A percentile compares a stretch with the other conserved stretches of the same genome.
phyloP scores from a whole-genome alignment of 2,329 filamentous ascomycete genomes.

The Aspergillus terreus region DNA sequence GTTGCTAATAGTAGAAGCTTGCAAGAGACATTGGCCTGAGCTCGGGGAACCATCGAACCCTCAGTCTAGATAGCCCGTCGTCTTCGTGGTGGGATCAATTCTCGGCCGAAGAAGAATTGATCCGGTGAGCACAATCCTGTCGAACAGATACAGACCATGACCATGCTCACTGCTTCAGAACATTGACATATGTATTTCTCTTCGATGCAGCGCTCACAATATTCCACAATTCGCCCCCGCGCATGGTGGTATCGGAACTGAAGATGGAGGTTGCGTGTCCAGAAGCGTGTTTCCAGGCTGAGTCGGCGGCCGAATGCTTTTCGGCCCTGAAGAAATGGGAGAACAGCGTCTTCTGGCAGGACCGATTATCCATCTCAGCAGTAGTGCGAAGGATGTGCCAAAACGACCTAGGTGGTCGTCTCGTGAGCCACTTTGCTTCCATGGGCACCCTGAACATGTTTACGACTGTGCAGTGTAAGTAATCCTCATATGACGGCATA shows the following conservation, averaged over 20 bases:
- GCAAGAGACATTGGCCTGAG: constrained; percentile 15
- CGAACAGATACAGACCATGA: not conserved
- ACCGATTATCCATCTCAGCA: constrained; percentile 13
- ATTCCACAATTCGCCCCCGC: constrained; percentile 26
- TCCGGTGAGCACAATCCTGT: constrained; percentile 13
- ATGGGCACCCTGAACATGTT: constrained; percentile 24
- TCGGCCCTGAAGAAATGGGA: constrained; percentile 15
- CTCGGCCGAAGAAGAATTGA: constrained; percentile 22
- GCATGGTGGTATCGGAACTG: constrained; percentile 23
- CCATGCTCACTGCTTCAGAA: constrained; percentile 11
- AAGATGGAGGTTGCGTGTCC: constrained; percentile 24
- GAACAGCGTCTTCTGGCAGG: constrained; percentile 15
- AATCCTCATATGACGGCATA: not conserved
- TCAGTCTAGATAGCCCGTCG: constrained; percentile 6
- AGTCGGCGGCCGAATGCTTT: constrained; percentile 18
- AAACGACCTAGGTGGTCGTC: constrained; percentile 8
- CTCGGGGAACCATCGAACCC: constrained; percentile 13
- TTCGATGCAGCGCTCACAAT: constrained; percentile 27
- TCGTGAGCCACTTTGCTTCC: constrained; percentile 12
- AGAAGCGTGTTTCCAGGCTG: constrained; percentile 26
- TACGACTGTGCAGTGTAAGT: constrained; percentile 20
- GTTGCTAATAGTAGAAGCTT: constrained; percentile 9
- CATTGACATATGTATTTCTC: constrained; percentile 24
- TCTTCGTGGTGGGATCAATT: constrained; percentile 20
- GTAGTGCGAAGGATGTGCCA: constrained; percentile 20